A percentile compares a stretch with the other conserved stretches of the same genome.
These are phyloP conservation scores for Globisporangium iwayamae DNA, from an alignment of 352 stramenopile genomes.

Conservation along the genomic window DNA sequence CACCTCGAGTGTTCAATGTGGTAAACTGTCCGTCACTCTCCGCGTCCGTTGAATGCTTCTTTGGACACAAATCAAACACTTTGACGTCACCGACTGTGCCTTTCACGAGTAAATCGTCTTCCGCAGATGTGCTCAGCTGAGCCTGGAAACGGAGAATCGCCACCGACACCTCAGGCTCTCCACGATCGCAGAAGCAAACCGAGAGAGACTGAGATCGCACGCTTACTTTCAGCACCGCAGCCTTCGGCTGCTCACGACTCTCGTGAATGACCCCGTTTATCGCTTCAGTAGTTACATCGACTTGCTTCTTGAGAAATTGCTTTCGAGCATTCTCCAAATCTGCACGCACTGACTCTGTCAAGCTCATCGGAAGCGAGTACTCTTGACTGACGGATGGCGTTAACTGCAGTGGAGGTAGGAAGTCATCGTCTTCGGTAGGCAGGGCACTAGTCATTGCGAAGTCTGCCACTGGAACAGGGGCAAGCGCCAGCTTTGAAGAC, in stretches of 20 bases:
- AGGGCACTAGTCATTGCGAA: conserved; percentile 3
- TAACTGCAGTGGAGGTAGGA: conserved; percentile 56
- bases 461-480: conserved; percentile 21
- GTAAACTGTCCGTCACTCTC: conserved; percentile 10
- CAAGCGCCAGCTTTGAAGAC: conserved; percentile 38
- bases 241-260: conserved; percentile 7
- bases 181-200: conserved; percentile 70
- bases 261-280: conserved; percentile 4
- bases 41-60: conserved; percentile 15
- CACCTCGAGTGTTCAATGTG: conserved; percentile 5
- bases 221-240: conserved; percentile 35
- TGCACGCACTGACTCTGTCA: conserved; percentile 76
- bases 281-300: background rate
- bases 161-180: conserved; percentile 58
- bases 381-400: conserved; percentile 60
- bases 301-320: conserved; percentile 39
- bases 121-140: conserved; percentile 29
- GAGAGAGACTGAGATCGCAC: conserved; percentile 72
- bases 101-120: conserved; percentile 31
- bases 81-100: conserved; percentile 61
- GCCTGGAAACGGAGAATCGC: conserved; percentile 56
- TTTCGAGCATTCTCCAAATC: conserved; percentile 80
- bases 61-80: conserved; percentile 62
- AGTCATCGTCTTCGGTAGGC: conserved; percentile 24
- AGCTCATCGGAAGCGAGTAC: conserved; percentile 62